Evolutionary conservation across 495 filamentous ascomycete genomes (phyloP).

Genomic region (Glutinoglossum americanum): DNA sequence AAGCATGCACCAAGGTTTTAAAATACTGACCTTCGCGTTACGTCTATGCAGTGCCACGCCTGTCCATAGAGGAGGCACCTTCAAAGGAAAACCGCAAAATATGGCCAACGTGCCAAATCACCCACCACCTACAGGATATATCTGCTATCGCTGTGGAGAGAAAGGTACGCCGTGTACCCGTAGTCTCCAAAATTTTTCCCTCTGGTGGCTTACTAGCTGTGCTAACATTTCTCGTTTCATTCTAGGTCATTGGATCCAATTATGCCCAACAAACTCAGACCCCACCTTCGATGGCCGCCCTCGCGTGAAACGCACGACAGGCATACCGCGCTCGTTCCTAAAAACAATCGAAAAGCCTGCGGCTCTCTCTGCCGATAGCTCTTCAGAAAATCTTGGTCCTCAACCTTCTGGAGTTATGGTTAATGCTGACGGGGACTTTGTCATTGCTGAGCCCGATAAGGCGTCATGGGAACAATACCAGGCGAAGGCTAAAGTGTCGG

Average conservation of each 20-base stretch:
- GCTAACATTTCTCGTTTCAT: neutral
- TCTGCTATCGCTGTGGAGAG: conserved; percentile 93
- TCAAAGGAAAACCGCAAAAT: conserved; percentile 31
- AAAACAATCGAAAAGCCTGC: conserved; percentile 84
- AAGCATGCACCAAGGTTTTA: conserved; percentile 1
- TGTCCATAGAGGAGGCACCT: conserved; percentile 29
- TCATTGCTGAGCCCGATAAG: conserved; percentile 84
- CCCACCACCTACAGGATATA: conserved; percentile 75
- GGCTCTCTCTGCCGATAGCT: conserved; percentile 46
- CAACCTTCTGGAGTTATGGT: conserved; percentile 80
- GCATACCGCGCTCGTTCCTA: conserved; percentile 81
- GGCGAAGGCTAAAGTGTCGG: conserved; percentile 67
- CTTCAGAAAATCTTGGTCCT: conserved; percentile 44
- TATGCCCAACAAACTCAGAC: conserved; percentile 92
- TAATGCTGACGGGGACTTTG: conserved; percentile 90
- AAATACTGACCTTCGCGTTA: conserved; percentile 10
- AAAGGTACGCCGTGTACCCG: conserved; percentile 35
- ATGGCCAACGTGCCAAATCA: conserved; percentile 60
- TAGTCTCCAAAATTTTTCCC: neutral
- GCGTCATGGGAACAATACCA: conserved; percentile 92
- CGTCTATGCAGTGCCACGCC: conserved; percentile 35
- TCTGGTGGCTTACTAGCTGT: neutral
- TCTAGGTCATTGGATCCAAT: conserved; percentile 84
- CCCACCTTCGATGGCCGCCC: conserved; percentile 82
- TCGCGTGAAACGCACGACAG: conserved; percentile 82